phyloP scores from a whole-genome alignment of 2,329 filamentous ascomycete genomes.

The Reticulascus tulasneorum region DNA sequence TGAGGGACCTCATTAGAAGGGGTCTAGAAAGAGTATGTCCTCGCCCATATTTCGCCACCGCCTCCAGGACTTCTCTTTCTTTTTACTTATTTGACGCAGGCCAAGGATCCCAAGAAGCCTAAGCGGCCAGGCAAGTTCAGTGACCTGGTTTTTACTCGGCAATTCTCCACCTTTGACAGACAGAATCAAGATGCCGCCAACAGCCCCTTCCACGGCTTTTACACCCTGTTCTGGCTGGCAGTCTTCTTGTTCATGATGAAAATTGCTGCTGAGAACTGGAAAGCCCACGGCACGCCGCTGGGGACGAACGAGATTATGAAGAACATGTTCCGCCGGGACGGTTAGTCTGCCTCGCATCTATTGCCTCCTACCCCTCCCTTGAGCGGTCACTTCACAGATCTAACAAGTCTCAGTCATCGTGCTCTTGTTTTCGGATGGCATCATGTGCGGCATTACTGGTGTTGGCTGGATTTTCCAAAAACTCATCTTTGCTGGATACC shows the following conservation, averaged over 20 bases:
- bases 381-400: no score
- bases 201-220: constrained; percentile 75
- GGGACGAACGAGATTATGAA: constrained; percentile 69
- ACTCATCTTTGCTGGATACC: constrained; percentile 50
- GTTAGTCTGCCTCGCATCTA: constrained; percentile 20
- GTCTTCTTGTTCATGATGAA: constrained; percentile 64
- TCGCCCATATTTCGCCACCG: neutral
- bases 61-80: neutral
- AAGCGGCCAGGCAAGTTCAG: constrained; percentile 27
- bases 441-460: constrained; percentile 63
- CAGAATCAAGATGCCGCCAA: constrained; percentile 62
- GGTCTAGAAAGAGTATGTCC: constrained; percentile 9
- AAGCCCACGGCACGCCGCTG: constrained; percentile 62
- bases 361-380: neutral
- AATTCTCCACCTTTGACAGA: constrained; percentile 71
- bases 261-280: constrained; percentile 66
- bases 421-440: constrained; percentile 59
- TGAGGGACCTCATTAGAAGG: constrained; percentile 9
- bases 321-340: constrained; percentile 57
- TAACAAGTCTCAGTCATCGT: constrained; percentile 48
- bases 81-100: constrained; percentile 1
- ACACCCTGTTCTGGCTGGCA: constrained; percentile 72
- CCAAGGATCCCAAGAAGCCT: constrained; percentile 8
- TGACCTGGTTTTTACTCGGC: constrained; percentile 64
- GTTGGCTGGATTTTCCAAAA: constrained; percentile 65